Conservation (phyloP, 805 yeast genomes). For the Wickerhamiella alocasiicola region DNA sequence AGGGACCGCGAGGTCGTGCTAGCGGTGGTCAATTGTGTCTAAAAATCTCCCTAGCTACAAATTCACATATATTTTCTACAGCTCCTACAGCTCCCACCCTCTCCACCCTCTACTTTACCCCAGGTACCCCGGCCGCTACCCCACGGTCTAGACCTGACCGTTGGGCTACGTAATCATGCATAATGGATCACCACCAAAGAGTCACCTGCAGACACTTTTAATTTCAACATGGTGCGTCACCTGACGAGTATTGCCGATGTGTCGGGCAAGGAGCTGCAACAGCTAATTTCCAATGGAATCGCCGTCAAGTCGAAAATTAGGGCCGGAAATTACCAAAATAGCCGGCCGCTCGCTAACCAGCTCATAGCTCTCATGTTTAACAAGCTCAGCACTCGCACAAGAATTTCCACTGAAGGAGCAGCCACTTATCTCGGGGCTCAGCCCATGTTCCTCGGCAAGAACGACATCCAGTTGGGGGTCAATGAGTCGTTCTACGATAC, state of each 20-base stretch:
- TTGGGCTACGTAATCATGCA: too few species aligned
- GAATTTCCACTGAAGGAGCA: constrained; percentile 91
- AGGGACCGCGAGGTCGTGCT: too few species aligned
- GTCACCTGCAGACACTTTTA: too few species aligned
- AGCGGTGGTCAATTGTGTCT: too few species aligned
- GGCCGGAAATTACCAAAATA: constrained; percentile 36
- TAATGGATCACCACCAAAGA: too few species aligned
- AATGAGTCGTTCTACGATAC: constrained; percentile 88
- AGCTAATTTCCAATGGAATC: constrained; percentile 63
- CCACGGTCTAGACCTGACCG: too few species aligned
- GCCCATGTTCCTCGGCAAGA: constrained; percentile 93
- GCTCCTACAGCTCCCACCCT: too few species aligned
- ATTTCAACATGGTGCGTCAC: constrained; percentile 41
- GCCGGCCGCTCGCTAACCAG: constrained; percentile 64
- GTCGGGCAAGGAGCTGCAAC: constrained; percentile 53
- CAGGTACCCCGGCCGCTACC: too few species aligned
- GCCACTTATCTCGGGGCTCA: constrained; percentile 85
- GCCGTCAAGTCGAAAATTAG: constrained; percentile 39
- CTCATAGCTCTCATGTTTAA: constrained; percentile 74
- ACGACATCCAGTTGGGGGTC: constrained; percentile 92
- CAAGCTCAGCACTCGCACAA: constrained; percentile 89
- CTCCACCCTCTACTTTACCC: too few species aligned
- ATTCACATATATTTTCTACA: too few species aligned
- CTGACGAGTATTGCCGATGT: constrained; percentile 73
- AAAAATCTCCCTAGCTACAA: too few species aligned